Percentiles rank a stretch among this genome's conserved stretches.
Conservation (phyloP, 345 rosid species). For the Eucalyptus coolabah region DNA sequence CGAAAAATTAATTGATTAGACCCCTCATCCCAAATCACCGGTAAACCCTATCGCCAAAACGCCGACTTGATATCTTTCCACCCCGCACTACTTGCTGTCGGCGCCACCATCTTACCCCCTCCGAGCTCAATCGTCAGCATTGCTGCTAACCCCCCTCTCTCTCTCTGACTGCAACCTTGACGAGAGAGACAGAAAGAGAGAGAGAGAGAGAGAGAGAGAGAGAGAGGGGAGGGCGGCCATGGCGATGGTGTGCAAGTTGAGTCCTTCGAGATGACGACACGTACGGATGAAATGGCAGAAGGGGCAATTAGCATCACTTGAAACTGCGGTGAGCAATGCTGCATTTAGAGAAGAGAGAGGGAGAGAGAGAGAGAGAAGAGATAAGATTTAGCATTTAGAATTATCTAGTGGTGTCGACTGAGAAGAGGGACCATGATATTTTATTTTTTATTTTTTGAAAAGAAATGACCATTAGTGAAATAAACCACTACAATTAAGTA, state of each 20-base stretch:
- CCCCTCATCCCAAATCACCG: neutral
- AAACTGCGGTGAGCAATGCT: neutral
- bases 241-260: neutral
- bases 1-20: neutral
- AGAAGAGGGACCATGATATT: neutral
- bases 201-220: neutral
- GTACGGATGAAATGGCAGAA: neutral
- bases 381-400: neutral
- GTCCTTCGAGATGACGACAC: neutral
- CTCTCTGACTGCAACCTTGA: neutral
- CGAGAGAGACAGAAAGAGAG: neutral
- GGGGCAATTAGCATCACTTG: neutral
- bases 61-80: neutral
- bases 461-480: neutral
- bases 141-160: neutral
- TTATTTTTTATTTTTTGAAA: neutral
- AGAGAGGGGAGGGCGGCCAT: neutral
- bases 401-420: neutral
- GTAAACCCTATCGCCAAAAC: neutral
- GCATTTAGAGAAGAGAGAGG: neutral
- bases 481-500: neutral
- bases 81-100: neutral
- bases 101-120: neutral
- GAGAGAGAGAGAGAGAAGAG: neutral
- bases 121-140: neutral